phyloP scores from a whole-genome alignment of 345 rosid species.

The Anastatica hierochuntica region DNA sequence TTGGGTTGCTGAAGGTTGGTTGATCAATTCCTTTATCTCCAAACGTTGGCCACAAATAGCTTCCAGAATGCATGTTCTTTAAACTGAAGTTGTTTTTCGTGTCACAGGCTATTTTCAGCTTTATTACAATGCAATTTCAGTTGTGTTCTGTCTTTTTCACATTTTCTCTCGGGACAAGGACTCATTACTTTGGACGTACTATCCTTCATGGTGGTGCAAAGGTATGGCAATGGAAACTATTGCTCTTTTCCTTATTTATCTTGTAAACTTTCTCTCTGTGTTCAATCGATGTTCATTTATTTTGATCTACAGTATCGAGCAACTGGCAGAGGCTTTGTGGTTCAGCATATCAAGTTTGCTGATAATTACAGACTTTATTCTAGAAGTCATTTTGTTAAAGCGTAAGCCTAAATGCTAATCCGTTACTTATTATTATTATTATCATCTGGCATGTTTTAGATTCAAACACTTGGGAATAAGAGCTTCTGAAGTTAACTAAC shows the following conservation, averaged over 20 bases:
- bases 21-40: not conserved
- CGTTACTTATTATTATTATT: slow-evolving; percentile 1
- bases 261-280: not conserved
- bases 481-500: slow-evolving; percentile 1
- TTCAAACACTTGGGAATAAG: slow-evolving; percentile 8
- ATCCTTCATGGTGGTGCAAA: slow-evolving; percentile 99
- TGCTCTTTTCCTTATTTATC: not conserved
- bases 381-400: slow-evolving; percentile 95
- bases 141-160: slow-evolving; percentile 97
- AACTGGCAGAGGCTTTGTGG: slow-evolving; percentile 98
- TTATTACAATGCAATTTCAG: slow-evolving; percentile 95
- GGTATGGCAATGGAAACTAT: slow-evolving; percentile 28
- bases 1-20: slow-evolving; percentile 82
- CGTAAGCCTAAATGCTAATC: slow-evolving; percentile 44
- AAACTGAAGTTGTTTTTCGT: slow-evolving; percentile 6
- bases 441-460: slow-evolving; percentile 10
- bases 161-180: slow-evolving; percentile 89
- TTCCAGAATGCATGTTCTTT: slow-evolving; percentile 1
- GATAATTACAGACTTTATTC: slow-evolving; percentile 96
- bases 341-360: slow-evolving; percentile 93
- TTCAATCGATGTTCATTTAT: slow-evolving; percentile 17
- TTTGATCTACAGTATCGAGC: slow-evolving; percentile 70
- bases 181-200: slow-evolving; percentile 99
- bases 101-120: slow-evolving; percentile 90
- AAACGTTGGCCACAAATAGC: not conserved